Evolutionary conservation across 176 grass and related monocot genomes (phyloP).

Genomic region (Tillandsia leiboldiana): DNA sequence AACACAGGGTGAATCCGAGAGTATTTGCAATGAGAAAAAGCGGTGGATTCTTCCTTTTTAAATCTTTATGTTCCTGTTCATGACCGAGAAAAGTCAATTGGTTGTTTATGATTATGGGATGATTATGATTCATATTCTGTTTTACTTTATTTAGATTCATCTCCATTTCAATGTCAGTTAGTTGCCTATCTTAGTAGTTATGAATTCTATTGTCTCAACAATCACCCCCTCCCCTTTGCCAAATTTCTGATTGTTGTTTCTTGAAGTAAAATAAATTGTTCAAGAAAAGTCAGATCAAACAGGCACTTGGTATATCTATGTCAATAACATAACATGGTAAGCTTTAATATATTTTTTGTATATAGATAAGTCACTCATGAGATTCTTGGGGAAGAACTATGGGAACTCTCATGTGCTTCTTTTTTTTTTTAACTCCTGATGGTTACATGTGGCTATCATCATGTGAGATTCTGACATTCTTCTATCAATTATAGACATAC

Average conservation of each 20-base stretch:
- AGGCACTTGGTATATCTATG: too few species aligned
- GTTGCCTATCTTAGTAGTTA: too few species aligned
- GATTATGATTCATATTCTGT: neutral
- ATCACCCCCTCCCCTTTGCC: too few species aligned
- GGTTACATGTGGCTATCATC: neutral
- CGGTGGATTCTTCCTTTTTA: neutral
- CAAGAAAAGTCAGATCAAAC: too few species aligned
- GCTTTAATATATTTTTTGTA: too few species aligned
- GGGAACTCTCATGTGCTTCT: neutral
- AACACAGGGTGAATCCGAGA: neutral
- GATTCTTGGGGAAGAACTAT: neutral
- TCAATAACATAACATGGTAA: too few species aligned
- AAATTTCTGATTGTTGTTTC: too few species aligned
- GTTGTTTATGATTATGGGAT: neutral
- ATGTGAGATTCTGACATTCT: conserved; percentile 10
- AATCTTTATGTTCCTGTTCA: neutral
- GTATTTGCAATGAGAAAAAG: conserved; percentile 2
- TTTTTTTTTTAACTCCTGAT: neutral
- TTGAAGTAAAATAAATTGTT: too few species aligned
- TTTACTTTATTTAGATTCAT: too few species aligned
- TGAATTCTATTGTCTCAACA: too few species aligned
- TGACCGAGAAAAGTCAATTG: too few species aligned
- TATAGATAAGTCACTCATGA: neutral
- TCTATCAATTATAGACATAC: conserved; percentile 3
- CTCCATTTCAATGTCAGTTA: too few species aligned